Percentiles rank a stretch among this genome's conserved stretches.
phyloP scores from a whole-genome alignment of 768 basidiomycete genomes.

The Tricholoma hemisulphureum region DNA sequence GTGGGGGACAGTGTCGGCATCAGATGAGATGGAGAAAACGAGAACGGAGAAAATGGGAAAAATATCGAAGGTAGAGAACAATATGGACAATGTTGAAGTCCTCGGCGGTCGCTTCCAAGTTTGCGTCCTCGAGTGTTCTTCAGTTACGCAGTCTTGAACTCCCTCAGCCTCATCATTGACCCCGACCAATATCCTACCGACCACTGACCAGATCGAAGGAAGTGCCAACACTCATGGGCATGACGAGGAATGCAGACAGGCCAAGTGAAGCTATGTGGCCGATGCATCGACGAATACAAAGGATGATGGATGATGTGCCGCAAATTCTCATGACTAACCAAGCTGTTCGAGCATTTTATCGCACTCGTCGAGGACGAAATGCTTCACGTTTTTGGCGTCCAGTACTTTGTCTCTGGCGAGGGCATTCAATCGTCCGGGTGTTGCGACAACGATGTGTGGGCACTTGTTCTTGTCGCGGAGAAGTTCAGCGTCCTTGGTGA shows the following conservation, averaged over 20 bases:
- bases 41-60: constrained; percentile 49
- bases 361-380: constrained; percentile 99
- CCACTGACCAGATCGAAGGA: constrained; percentile 38
- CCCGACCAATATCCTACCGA: constrained; percentile 39
- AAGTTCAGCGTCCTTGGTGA: constrained; percentile 89
- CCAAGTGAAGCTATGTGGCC: constrained; percentile 42
- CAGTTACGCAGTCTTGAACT: constrained; percentile 20
- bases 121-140: constrained; percentile 35
- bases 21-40: constrained; percentile 58
- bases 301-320: constrained; percentile 53
- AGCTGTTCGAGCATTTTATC: constrained; percentile 99
- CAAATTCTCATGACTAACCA: constrained; percentile 96
- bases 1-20: constrained; percentile 64
- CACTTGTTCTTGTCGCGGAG: constrained; percentile 96
- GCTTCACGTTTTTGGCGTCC: constrained; percentile 95
- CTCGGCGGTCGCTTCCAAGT: constrained; percentile 37
- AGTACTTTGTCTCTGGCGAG: constrained; percentile 93
- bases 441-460: constrained; percentile 98
- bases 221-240: constrained; percentile 36
- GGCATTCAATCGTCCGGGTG: constrained; percentile 95
- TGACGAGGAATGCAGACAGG: constrained; percentile 37
- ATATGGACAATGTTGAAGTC: constrained; percentile 26
- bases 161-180: constrained; percentile 33
- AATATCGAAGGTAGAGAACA: constrained; percentile 30
- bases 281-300: constrained; percentile 50